A percentile compares a stretch with the other conserved stretches of the same genome.
These are phyloP conservation scores for Brassica balearica DNA, from an alignment of 441 rosid genomes.

Conservation along the genomic window DNA sequence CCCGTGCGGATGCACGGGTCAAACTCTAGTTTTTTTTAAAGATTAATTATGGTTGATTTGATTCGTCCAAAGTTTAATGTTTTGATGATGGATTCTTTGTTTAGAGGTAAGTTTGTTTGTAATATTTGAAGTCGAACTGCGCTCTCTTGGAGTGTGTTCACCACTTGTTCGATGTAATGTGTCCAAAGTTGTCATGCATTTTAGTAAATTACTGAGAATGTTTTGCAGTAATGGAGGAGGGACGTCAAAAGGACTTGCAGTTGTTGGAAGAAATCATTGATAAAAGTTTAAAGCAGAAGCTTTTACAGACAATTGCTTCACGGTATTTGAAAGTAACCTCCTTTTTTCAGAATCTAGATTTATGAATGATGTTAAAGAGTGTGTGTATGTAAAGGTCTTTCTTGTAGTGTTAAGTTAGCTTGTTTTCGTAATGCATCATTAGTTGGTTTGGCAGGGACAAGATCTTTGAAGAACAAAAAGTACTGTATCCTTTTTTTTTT, in stretches of 20 bases:
- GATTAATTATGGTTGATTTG: not conserved
- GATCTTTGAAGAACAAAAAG: slow-evolving; percentile 79
- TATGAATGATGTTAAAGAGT: slow-evolving; percentile 2
- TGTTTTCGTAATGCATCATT: slow-evolving; percentile 10
- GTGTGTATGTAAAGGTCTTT: slow-evolving; percentile 1
- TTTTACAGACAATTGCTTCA: slow-evolving; percentile 65
- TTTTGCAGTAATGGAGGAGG: slow-evolving; percentile 54
- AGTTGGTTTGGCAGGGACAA: slow-evolving; percentile 72
- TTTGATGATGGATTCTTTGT: not conserved
- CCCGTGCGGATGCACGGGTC: too few relatives aligned
- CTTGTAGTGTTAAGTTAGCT: not conserved
- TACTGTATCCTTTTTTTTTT: slow-evolving; percentile 72
- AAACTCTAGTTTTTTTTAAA: not conserved
- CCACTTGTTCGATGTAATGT: slow-evolving; percentile 31
- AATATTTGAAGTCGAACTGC: not conserved
- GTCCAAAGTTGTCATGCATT: not conserved
- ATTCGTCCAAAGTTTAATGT: too few relatives aligned
- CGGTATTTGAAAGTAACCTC: slow-evolving; percentile 46
- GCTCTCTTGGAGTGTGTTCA: slow-evolving; percentile 5
- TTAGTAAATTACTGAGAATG: too few relatives aligned
- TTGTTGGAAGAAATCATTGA: slow-evolving; percentile 84
- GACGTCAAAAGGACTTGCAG: slow-evolving; percentile 59
- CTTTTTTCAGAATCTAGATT: not conserved
- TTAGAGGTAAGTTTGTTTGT: not conserved
- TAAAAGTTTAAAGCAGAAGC: slow-evolving; percentile 77